Percentiles rank a stretch among this genome's conserved stretches.
These are phyloP conservation scores for Russula virescens DNA, from an alignment of 768 basidiomycete species.

Conservation along the genomic window DNA sequence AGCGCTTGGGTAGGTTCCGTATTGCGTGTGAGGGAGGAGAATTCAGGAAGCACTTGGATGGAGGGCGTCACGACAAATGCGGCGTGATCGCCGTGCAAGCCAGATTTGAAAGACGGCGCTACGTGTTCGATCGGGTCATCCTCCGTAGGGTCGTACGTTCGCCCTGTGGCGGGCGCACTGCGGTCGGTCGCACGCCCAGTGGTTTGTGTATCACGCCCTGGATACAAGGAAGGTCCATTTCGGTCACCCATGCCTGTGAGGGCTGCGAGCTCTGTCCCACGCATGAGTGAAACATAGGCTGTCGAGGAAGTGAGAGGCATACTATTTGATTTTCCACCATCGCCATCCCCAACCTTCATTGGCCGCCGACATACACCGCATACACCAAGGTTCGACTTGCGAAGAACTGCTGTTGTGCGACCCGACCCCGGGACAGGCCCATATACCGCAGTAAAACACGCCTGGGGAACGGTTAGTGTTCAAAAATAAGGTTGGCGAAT, in stretches of 20 bases:
- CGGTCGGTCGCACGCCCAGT: slow-evolving; percentile 32
- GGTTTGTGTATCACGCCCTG: slow-evolving; percentile 61
- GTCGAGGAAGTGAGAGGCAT: slow-evolving; percentile 30
- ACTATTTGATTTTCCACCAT: slow-evolving; percentile 88
- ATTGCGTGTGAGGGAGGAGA: slow-evolving; percentile 70
- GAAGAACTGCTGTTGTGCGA: slow-evolving; percentile 45
- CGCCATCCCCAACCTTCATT: slow-evolving; percentile 92
- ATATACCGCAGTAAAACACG: slow-evolving; percentile 95
- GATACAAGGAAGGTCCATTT: slow-evolving; percentile 49
- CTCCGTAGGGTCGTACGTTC: slow-evolving; percentile 56
- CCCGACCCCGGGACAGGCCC: slow-evolving; percentile 69
- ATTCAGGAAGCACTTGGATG: slow-evolving; percentile 92
- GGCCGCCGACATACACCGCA: slow-evolving; percentile 96
- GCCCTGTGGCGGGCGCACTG: slow-evolving; percentile 10
- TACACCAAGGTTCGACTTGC: slow-evolving; percentile 82
- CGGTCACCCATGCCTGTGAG: slow-evolving; percentile 84
- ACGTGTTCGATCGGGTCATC: slow-evolving; percentile 79
- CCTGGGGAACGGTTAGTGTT: slow-evolving; percentile 41
- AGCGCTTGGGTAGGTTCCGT: slow-evolving; percentile 70
- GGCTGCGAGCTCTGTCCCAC: slow-evolving; percentile 74
- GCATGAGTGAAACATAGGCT: slow-evolving; percentile 15
- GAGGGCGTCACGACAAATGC: slow-evolving; percentile 85
- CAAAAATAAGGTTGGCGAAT: neutral
- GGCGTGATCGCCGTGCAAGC: slow-evolving; percentile 33
- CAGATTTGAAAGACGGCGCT: slow-evolving; percentile 42